Evolutionary conservation across 441 rosid species (phyloP).

Genomic region (Daphne laureola): DNA sequence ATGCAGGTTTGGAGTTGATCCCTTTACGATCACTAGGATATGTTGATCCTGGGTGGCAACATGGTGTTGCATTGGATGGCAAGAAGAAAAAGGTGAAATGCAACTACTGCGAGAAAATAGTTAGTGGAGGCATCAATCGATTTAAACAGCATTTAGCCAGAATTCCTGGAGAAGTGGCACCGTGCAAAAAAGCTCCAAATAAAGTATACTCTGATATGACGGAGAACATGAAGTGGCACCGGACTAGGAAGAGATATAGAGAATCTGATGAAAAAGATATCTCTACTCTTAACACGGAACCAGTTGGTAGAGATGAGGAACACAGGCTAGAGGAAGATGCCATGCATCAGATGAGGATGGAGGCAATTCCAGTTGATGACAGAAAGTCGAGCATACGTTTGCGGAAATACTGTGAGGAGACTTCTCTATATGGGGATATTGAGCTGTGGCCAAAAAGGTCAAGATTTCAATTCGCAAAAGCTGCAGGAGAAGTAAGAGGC

Average conservation of each 20-base stretch:
- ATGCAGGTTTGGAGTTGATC: conserved; percentile 26
- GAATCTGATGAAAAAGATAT: conserved; percentile 44
- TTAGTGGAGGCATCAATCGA: conserved; percentile 88
- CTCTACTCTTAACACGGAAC: conserved; percentile 32
- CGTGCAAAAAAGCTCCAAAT: conserved; percentile 73
- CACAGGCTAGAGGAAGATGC: conserved; percentile 39
- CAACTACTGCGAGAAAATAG: conserved; percentile 71
- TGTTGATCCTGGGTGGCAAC: conserved; percentile 95
- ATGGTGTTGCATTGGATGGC: conserved; percentile 76
- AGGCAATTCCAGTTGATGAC: conserved; percentile 34
- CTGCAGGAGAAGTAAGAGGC: conserved; percentile 29
- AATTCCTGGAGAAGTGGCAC: conserved; percentile 91
- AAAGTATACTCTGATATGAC: conserved; percentile 74
- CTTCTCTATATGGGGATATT: conserved; percentile 26
- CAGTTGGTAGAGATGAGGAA: conserved; percentile 59
- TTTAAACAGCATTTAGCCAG: conserved; percentile 91
- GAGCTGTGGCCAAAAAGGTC: conserved; percentile 53
- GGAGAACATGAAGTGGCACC: conserved; percentile 96
- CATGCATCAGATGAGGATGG: conserved; percentile 26
- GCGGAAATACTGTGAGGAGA: conserved; percentile 31
- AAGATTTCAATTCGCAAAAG: conserved; percentile 44
- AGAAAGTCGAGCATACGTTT: conserved; percentile 35
- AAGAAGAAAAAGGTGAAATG: conserved; percentile 86
- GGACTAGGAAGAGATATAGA: conserved; percentile 64
- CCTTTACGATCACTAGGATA: conserved; percentile 67